These are phyloP conservation scores for Coemansia sp. DNA, from an alignment of 192 early-diverging fungal species.

Conservation along the genomic window DNA sequence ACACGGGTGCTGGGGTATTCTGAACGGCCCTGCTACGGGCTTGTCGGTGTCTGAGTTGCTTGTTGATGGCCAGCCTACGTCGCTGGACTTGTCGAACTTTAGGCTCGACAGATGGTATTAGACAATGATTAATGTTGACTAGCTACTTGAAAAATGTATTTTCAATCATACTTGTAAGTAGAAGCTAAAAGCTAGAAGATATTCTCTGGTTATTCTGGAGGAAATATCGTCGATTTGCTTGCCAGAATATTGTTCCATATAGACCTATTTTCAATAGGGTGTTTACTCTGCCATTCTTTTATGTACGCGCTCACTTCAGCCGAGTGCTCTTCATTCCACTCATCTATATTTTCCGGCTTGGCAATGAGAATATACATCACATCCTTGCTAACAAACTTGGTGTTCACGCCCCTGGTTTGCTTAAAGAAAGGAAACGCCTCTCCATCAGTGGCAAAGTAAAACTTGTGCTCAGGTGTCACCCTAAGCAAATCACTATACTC, in stretches of 20 bases:
- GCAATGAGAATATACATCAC: neutral
- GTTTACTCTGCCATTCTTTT: neutral
- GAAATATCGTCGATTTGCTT: neutral
- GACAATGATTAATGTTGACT: neutral
- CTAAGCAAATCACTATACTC: neutral
- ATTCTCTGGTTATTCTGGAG: neutral
- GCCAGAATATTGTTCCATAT: neutral
- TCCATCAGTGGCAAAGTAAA: neutral
- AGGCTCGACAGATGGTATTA: slow-evolving; percentile 40
- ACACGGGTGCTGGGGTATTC: slow-evolving; percentile 53
- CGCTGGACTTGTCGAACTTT: slow-evolving; percentile 43
- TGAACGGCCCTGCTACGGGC: slow-evolving; percentile 51
- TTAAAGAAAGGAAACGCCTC: neutral
- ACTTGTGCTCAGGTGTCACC: neutral
- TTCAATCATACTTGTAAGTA: neutral
- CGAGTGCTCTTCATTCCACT: neutral
- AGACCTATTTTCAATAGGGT: neutral
- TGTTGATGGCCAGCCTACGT: slow-evolving; percentile 28
- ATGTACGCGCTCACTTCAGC: neutral
- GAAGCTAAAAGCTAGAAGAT: neutral
- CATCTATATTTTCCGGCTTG: neutral
- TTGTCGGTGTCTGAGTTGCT: slow-evolving; percentile 46
- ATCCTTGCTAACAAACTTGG: neutral
- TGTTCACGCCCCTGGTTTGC: neutral
- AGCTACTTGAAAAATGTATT: no score